phyloP scores from a whole-genome alignment of 1,284 basidiomycete genomes.

The Stygiomarasmius scandens region DNA sequence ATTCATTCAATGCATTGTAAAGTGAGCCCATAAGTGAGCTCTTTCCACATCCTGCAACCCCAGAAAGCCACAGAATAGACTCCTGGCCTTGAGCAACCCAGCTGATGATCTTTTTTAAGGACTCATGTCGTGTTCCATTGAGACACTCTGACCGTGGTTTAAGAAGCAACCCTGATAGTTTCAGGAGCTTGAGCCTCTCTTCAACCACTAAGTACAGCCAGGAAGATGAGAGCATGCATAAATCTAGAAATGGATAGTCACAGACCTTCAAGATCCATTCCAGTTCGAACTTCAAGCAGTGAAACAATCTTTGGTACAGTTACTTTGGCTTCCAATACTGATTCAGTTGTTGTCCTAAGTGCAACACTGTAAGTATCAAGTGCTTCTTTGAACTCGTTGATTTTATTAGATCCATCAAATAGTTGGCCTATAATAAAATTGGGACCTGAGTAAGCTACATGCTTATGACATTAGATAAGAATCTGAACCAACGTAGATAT shows the following conservation, averaged over 20 bases:
- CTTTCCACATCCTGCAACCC: conserved; percentile 9
- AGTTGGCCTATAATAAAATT: neutral
- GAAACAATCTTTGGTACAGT: no score
- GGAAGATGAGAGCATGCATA: no score
- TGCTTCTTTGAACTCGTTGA: no score
- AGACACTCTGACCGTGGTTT: neutral
- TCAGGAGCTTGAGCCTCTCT: neutral
- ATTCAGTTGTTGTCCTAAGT: no score
- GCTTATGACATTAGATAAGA: neutral
- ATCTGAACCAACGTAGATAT: neutral
- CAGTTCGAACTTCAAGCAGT: no score
- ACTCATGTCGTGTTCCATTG: neutral
- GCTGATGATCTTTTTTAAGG: conserved; percentile 1
- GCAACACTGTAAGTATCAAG: no score
- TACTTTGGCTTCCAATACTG: no score
- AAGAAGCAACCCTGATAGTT: neutral
- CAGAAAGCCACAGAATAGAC: conserved; percentile 8
- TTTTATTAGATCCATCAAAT: no score
- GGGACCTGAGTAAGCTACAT: neutral
- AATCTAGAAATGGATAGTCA: no score
- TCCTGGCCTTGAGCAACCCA: conserved; percentile 3
- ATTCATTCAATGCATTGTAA: neutral
- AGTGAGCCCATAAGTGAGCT: conserved; percentile 11
- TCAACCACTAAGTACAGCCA: neutral
- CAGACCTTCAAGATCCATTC: no score